Conservation (phyloP, 129 eudicot genomes). For the Chrysanthemum lavandulifolium region DNA sequence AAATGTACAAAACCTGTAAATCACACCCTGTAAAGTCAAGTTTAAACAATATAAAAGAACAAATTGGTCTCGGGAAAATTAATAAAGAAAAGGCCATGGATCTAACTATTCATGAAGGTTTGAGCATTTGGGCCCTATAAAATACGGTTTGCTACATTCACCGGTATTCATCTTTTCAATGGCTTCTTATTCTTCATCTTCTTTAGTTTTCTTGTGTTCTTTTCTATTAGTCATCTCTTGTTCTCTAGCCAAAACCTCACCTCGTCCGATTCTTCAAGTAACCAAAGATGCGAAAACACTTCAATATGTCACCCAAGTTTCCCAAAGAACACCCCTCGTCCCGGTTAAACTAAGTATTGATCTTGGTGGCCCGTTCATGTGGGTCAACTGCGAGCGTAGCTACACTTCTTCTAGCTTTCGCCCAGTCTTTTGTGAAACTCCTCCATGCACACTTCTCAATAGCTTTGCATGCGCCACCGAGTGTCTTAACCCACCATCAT, state of each 20-base stretch:
- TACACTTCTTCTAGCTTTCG: too few species aligned
- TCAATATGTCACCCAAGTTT: constrained; percentile 39
- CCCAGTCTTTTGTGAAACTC: too few species aligned
- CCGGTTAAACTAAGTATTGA: constrained; percentile 28
- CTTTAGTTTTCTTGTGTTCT: not conserved
- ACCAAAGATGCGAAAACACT: constrained; percentile 36
- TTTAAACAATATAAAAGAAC: not conserved
- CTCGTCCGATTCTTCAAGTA: constrained; percentile 37
- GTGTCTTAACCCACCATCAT: too few species aligned
- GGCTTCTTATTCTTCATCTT: constrained; percentile 2
- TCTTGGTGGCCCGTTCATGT: constrained; percentile 18
- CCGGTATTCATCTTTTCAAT: not conserved
- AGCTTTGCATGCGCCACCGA: too few species aligned
- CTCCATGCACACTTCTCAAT: too few species aligned
- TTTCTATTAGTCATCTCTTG: constrained; percentile 12
- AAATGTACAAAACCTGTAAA: not conserved
- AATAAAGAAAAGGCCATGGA: not conserved
- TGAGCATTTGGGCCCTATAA: not conserved
- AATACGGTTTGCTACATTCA: not conserved
- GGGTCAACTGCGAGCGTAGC: too few species aligned
- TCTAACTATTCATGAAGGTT: not conserved
- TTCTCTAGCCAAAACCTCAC: constrained; percentile 23
- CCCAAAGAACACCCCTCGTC: constrained; percentile 43
- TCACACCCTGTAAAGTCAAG: not conserved
- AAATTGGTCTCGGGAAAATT: not conserved